Evolutionary conservation across 257 asterid genomes (phyloP), one percentile per base, ranked within the genome.

Genomic region (Prunella vulgaris): DNA sequence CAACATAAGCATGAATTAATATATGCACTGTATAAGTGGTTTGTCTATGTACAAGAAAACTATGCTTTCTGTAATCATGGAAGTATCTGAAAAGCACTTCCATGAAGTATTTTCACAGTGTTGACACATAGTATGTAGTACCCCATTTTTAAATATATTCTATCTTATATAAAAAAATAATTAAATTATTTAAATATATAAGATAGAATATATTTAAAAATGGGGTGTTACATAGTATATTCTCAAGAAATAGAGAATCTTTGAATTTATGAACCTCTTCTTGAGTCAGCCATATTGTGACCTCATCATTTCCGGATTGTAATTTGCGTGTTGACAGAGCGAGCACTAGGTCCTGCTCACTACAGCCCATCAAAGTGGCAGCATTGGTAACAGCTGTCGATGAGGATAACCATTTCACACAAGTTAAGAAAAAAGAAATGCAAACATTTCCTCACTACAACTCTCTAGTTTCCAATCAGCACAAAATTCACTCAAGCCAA

Each of bases 281-380:
- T 37, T 80, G 76, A 2, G 90, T 85, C 54, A 89, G 84, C 80
- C 72, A 71, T 73, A 81, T 78, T 62, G 85, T 70, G 37, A 89
- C 87, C 64, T 79, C 79, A 67, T 89, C 97, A 70, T 81, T 86
- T 56, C 92, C 92, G 20, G 88, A 88, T 77, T 82, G 91, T 84
- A 91, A 81, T 75, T 69, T 80, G 58, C 61, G 82, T 21, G 88
- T 89, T 42, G 99, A 89, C 73, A 94, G 81, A 77, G 87, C 85
- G 77, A 69, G 80, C 75, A 80, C 81, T 75, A 94, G 89, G 71
- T 91, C 97, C 75, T 81, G 73, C 65, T 67, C 73, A 80, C 76
- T 75, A 80, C 97, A 94, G 62, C 99, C 99, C 27, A 94, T 80
- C 90, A 94, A 84, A 81, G 80, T 72, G 71, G 93, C 89, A 79